Base-by-base conservation (phyloP, 345 rosid species). In the Lepidium sativum region DNA sequence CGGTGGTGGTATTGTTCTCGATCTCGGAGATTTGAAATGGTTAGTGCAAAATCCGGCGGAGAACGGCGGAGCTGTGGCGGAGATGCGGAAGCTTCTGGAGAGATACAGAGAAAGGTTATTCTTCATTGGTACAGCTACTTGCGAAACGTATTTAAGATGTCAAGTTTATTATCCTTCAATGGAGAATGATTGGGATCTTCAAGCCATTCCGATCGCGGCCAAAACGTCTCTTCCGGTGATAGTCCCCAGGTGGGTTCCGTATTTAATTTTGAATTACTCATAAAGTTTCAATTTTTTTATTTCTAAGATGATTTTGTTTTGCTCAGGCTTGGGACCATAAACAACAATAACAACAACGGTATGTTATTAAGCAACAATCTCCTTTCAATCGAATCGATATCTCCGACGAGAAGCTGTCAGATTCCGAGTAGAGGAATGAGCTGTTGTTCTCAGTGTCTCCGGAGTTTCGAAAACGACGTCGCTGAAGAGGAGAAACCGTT, bases 141-240 rank as follows among this genome's bases (percentile, higher is more conserved):
- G 96, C 33, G 97, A 94, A 77, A 92, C 98, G 38, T 89, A 89
- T 70, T 63, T 92, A 73, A 80, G 98, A 54, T 92, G 96, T 68
- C 98, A 92, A 71, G 86, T 92, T 41, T 84, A 92, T 73, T 88
- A 89, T 69, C 86, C 96, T 57, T 80, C 85, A 5, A 81, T 94
- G 95, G 99, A 94, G 75, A 80, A 64, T 61, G 96, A 87, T 66
- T 94, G 99, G 85, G 99, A 94, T 88, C 82, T 94, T 66, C 97
- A 90, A 72, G 97, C 89, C 2, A 79, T 94, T 40, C 90, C 99
- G 38, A 84, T 94, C 62, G 81, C 99, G 63, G 70, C 87, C 6
- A 83, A 81, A 80, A 58, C 90, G 1, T 79, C 86, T 29, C 79
- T 71, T 16, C 74, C 84, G 1, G 80, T 86, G 44, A 68, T 80